These are phyloP conservation scores for Grammothele lineata DNA, from an alignment of 768 basidiomycete genomes.

Conservation along the genomic window DNA sequence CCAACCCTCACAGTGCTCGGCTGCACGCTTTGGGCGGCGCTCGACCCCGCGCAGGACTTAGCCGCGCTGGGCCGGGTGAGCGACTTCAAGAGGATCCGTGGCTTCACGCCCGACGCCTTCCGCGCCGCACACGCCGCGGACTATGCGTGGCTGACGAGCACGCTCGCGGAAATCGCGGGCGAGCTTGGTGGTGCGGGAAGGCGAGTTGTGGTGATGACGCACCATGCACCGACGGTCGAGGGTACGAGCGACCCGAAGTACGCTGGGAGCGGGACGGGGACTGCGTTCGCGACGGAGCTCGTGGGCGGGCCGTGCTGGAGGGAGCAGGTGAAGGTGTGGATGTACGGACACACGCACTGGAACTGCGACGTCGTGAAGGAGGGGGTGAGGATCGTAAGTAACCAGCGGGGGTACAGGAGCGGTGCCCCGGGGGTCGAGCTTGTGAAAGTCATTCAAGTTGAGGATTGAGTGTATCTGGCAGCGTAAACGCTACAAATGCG, in stretches of 20 bases:
- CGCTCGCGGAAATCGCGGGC: constrained; percentile 21
- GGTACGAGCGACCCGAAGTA: constrained; percentile 31
- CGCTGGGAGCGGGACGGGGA: constrained; percentile 20
- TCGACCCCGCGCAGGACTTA: constrained; percentile 26
- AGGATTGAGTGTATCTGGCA: too few relatives aligned
- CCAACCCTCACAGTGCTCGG: constrained; percentile 34
- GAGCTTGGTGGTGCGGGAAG: constrained; percentile 29
- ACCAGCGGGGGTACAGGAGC: constrained; percentile 30
- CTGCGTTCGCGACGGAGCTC: constrained; percentile 32
- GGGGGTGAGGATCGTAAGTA: constrained; percentile 32
- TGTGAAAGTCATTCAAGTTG: constrained; percentile 5
- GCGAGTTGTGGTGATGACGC: constrained; percentile 33
- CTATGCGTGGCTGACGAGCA: constrained; percentile 29
- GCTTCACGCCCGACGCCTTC: constrained; percentile 24
- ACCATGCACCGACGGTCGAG: constrained; percentile 36
- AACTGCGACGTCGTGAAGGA: constrained; percentile 31
- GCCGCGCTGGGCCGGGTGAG: constrained; percentile 25
- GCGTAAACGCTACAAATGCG: too few relatives aligned
- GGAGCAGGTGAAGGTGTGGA: constrained; percentile 31
- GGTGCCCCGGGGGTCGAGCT: constrained; percentile 4
- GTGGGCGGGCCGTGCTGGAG: constrained; percentile 25
- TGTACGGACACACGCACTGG: constrained; percentile 41
- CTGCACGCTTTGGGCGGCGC: constrained; percentile 36
- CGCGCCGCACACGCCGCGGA: constrained; percentile 26
- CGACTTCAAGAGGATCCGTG: constrained; percentile 32